A percentile compares a stretch with the other conserved stretches of the same genome.
Conservation (phyloP, 176 grass and related monocot genomes). For the Tillandsia leiboldiana region DNA sequence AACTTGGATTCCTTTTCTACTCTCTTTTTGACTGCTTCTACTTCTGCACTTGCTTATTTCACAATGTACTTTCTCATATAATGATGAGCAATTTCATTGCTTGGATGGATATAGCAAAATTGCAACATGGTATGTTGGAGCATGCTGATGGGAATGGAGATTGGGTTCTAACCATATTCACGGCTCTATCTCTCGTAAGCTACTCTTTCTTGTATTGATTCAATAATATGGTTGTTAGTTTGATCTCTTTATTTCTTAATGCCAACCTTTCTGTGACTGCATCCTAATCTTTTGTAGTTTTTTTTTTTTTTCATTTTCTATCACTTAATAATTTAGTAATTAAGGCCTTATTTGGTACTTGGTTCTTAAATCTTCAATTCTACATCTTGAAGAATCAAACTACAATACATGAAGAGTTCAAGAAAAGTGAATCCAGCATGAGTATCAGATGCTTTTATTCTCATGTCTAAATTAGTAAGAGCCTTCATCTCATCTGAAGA, state of each 20-base stretch:
- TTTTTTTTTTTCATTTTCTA: not conserved
- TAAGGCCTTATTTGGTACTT: no score
- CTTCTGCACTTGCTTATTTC: not conserved
- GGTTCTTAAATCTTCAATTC: no score
- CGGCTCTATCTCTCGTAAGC: constrained; percentile 74
- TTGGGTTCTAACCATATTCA: constrained; percentile 99
- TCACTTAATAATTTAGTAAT: not conserved
- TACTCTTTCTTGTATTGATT: constrained; percentile 16
- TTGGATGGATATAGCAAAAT: constrained; percentile 51
- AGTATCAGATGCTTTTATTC: no score
- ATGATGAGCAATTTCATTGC: not conserved
- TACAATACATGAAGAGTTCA: no score
- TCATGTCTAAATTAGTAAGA: no score
- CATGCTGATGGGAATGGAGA: constrained; percentile 98
- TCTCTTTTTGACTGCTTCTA: not conserved
- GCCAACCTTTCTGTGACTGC: not conserved
- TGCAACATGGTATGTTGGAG: constrained; percentile 69
- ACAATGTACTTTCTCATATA: constrained; percentile 10
- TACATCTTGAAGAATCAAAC: no score
- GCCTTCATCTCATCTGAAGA: no score
- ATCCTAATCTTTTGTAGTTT: not conserved
- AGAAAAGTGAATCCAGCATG: no score
- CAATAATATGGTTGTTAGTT: constrained; percentile 2
- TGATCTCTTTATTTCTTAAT: constrained; percentile 8
- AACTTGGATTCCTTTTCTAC: no score